These are phyloP conservation scores for Xylariaceae sp. DNA, from an alignment of 2,329 filamentous ascomycete genomes.

Conservation along the genomic window DNA sequence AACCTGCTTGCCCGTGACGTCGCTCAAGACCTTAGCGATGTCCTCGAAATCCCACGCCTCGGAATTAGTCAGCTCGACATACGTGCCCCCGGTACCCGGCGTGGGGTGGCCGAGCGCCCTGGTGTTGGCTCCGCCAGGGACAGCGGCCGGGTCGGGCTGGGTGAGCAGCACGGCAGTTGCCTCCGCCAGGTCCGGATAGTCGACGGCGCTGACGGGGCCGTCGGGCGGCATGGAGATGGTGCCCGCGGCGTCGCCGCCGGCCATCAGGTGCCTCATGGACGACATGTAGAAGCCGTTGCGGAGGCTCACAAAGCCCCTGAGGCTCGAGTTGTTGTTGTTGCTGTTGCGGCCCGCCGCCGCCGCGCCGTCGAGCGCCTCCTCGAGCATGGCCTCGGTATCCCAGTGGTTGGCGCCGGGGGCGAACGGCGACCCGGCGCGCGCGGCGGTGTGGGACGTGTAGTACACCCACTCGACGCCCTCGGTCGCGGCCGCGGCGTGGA, in stretches of 20 bases:
- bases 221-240: too few species aligned
- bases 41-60: background rate
- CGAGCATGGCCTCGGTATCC: background rate
- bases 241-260: background rate
- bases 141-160: too few species aligned
- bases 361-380: background rate
- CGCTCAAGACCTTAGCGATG: background rate
- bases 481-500: background rate
- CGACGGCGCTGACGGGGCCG: background rate
- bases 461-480: background rate
- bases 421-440: background rate
- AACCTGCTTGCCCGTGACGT: background rate
- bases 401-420: background rate
- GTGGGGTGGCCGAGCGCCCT: too few species aligned
- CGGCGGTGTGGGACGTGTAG: background rate
- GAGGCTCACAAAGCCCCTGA: background rate
- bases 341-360: background rate
- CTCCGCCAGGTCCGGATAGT: background rate
- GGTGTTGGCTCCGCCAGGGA: background rate
- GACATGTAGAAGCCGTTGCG: background rate
- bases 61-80: background rate
- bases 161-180: background rate
- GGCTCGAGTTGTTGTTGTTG: background rate
- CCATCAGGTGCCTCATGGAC: background rate
- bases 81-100: too few species aligned